Evolutionary conservation across 2,329 filamentous ascomycete genomes (phyloP).

Genomic region (Arthrinium puccinioides): DNA sequence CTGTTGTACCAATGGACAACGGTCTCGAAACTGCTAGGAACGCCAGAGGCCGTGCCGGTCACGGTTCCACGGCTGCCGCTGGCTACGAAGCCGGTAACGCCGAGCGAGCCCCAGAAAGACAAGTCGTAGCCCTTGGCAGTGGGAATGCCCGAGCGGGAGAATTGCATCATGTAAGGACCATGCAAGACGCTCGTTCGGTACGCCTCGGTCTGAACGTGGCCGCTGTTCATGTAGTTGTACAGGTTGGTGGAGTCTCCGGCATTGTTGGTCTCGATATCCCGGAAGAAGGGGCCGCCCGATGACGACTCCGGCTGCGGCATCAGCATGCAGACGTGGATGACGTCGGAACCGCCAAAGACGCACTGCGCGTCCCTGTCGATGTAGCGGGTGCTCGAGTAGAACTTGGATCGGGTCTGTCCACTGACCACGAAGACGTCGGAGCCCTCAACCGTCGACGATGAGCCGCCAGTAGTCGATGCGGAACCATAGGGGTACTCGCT

Average conservation of each 20-base stretch:
- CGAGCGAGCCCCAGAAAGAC: slow-evolving; percentile 52
- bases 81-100: slow-evolving; percentile 50
- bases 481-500: slow-evolving; percentile 45
- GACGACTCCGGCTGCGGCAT: slow-evolving; percentile 50
- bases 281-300: slow-evolving; percentile 60
- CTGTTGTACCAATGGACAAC: slow-evolving; percentile 62
- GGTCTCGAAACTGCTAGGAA: slow-evolving; percentile 41
- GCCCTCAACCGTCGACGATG: slow-evolving; percentile 47
- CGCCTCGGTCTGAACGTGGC: slow-evolving; percentile 54
- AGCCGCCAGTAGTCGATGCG: slow-evolving; percentile 47
- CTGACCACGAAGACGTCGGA: slow-evolving; percentile 51
- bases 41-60: slow-evolving; percentile 51
- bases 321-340: slow-evolving; percentile 55
- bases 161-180: slow-evolving; percentile 57
- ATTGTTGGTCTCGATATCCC: slow-evolving; percentile 61
- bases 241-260: slow-evolving; percentile 48
- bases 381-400: slow-evolving; percentile 62
- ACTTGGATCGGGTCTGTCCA: slow-evolving; percentile 60
- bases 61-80: slow-evolving; percentile 50
- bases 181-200: slow-evolving; percentile 54
- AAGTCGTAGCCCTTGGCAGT: slow-evolving; percentile 38
- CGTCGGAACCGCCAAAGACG: slow-evolving; percentile 39
- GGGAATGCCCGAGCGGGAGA: slow-evolving; percentile 51
- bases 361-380: slow-evolving; percentile 62
- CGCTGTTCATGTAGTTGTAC: slow-evolving; percentile 64